Percentiles rank a stretch among this genome's conserved stretches.
Evolutionary conservation across 2,329 filamentous ascomycete genomes (phyloP).

Genomic region (Aureobasidium lini): DNA sequence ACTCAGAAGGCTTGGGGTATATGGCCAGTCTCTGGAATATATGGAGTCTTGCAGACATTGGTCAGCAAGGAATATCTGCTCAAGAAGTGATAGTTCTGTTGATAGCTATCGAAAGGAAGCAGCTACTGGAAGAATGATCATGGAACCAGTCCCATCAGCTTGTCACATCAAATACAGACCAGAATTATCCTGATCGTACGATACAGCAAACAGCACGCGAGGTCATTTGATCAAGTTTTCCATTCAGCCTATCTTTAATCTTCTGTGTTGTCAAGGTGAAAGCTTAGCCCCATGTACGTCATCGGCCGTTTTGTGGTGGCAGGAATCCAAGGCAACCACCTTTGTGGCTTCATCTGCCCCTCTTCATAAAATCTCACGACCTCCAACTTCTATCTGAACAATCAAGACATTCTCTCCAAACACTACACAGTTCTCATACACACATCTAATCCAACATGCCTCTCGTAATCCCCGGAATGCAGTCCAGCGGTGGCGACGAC

Average conservation of each 20-base stretch:
- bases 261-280: not conserved
- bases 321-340: slow-evolving; percentile 12
- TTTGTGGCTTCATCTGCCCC: slow-evolving; percentile 8
- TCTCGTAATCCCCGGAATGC: slow-evolving; percentile 43
- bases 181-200: not conserved
- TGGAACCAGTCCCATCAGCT: too few relatives aligned
- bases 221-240: not conserved
- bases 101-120: too few relatives aligned
- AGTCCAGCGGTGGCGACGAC: slow-evolving; percentile 33
- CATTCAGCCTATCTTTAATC: not conserved
- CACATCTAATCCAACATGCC: slow-evolving; percentile 31
- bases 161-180: not conserved
- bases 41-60: not conserved
- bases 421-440: not conserved
- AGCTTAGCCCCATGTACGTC: not conserved
- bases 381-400: not conserved
- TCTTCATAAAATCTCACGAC: not conserved
- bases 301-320: slow-evolving; percentile 9
- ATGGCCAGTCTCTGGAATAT: slow-evolving; percentile 7
- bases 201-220: not conserved
- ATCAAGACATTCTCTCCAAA: not conserved
- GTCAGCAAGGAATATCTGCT: slow-evolving; percentile 10
- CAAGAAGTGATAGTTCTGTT: not conserved
- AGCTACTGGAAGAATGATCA: too few relatives aligned
- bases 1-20: not conserved